Percentiles rank a stretch among this genome's conserved stretches.
Evolutionary conservation across 2,329 filamentous ascomycete genomes (phyloP).

Genomic region (Fusarium compactum): DNA sequence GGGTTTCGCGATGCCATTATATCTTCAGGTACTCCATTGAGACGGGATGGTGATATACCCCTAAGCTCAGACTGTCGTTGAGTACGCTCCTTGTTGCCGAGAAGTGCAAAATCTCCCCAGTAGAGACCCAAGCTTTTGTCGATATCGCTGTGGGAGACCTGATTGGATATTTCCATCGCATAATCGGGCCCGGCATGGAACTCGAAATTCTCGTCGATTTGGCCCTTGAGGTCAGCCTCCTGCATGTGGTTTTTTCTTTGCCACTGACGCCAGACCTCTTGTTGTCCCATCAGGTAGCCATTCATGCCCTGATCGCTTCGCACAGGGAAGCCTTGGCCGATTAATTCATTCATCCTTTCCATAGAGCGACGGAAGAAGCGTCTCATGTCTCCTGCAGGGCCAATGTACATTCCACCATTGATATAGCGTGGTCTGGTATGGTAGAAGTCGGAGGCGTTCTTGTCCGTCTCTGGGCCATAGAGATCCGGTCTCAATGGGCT

Average conservation of each 20-base stretch:
- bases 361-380: slow-evolving; percentile 2
- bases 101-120: neutral
- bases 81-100: neutral
- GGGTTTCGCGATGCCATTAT: neutral
- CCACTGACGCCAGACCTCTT: slow-evolving; percentile 9
- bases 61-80: neutral
- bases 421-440: neutral
- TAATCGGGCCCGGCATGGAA: neutral
- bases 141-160: neutral
- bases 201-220: neutral
- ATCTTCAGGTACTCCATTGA: neutral
- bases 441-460: neutral
- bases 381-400: slow-evolving; percentile 22
- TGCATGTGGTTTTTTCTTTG: neutral
- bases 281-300: neutral
- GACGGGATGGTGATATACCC: neutral
- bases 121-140: neutral
- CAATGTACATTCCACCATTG: slow-evolving; percentile 13
- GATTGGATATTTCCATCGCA: neutral
- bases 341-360: neutral
- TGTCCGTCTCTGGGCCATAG: neutral
- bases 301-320: slow-evolving; percentile 10
- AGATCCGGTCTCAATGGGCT: neutral
- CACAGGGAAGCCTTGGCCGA: neutral
- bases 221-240: fast-evolving